These are phyloP conservation scores for Trichocladium antarcticum DNA, from an alignment of 495 filamentous ascomycete species.

Conservation along the genomic window DNA sequence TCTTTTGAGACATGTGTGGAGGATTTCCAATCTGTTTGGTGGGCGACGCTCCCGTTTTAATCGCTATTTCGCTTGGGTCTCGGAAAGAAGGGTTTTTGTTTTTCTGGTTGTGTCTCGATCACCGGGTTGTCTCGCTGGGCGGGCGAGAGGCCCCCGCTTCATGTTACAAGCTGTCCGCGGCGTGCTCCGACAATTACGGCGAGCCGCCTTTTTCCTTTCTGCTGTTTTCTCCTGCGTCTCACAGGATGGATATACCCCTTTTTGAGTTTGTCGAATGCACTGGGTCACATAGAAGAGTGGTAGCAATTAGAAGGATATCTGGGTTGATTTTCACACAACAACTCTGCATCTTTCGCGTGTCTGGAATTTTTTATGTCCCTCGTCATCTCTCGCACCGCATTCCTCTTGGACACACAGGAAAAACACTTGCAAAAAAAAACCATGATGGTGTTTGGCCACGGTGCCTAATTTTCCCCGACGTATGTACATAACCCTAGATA, in stretches of 20 bases:
- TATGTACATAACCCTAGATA: conserved; percentile 5
- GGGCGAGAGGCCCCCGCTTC: conserved; percentile 9
- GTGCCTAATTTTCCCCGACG: not conserved
- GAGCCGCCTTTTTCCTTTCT: conserved; percentile 10
- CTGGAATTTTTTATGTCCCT: not conserved
- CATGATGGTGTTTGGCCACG: not conserved
- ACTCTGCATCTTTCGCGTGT: not conserved
- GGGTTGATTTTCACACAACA: not conserved
- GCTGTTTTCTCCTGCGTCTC: conserved; percentile 17
- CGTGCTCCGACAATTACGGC: conserved; percentile 14
- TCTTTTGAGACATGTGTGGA: not conserved
- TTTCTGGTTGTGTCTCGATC: conserved; percentile 1
- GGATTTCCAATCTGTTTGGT: not conserved
- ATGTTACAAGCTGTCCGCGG: conserved; percentile 9
- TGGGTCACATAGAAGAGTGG: conserved; percentile 4
- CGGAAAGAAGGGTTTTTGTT: not conserved
- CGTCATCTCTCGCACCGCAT: not conserved
- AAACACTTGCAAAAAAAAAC: not conserved
- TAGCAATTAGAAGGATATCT: conserved; percentile 13
- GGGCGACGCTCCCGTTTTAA: not conserved
- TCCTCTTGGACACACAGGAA: not conserved
- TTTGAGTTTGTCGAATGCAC: conserved; percentile 4
- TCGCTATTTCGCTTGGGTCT: not conserved
- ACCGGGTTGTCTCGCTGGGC: conserved; percentile 10
- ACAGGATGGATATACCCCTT: conserved; percentile 31